phyloP scores from a whole-genome alignment of 768 basidiomycete genomes.

The Agaricus sinodeliciosus region DNA sequence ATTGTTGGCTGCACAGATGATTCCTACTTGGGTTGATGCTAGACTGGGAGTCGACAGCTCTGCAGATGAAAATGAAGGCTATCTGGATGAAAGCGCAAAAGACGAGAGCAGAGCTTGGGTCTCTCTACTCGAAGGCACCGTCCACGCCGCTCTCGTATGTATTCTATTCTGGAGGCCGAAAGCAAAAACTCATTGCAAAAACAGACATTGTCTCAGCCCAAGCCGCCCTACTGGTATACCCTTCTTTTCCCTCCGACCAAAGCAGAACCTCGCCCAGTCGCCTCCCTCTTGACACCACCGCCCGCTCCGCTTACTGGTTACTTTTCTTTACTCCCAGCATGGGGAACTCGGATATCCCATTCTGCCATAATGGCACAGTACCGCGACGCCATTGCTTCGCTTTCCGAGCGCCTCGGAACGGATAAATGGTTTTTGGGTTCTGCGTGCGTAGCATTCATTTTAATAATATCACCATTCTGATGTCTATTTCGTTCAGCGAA shows the following conservation, averaged over 20 bases:
- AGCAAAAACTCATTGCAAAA: not conserved
- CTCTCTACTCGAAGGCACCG: slow-evolving; percentile 64
- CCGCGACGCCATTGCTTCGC: slow-evolving; percentile 61
- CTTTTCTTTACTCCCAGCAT: slow-evolving; percentile 52
- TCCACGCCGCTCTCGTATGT: slow-evolving; percentile 72
- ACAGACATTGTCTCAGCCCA: slow-evolving; percentile 45
- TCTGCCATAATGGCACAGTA: slow-evolving; percentile 50
- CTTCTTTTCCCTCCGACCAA: slow-evolving; percentile 33
- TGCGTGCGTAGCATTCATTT: slow-evolving; percentile 31
- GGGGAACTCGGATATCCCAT: slow-evolving; percentile 49
- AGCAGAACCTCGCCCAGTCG: slow-evolving; percentile 25
- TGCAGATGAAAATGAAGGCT: slow-evolving; percentile 55
- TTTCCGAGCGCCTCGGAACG: slow-evolving; percentile 68
- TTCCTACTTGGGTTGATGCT: slow-evolving; percentile 70
- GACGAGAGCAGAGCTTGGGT: slow-evolving; percentile 84
- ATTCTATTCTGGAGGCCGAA: slow-evolving; percentile 6
- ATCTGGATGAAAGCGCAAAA: slow-evolving; percentile 46
- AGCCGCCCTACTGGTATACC: slow-evolving; percentile 32
- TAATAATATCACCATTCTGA: not conserved
- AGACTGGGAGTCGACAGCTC: slow-evolving; percentile 33
- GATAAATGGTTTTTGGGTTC: slow-evolving; percentile 83
- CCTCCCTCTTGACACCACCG: slow-evolving; percentile 53
- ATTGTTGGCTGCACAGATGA: slow-evolving; percentile 58
- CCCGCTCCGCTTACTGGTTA: slow-evolving; percentile 69
- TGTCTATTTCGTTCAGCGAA: slow-evolving; percentile 30